Evolutionary conservation across 108 stramenopile genomes (phyloP).

Genomic region (Chaetoceros muelleri): DNA sequence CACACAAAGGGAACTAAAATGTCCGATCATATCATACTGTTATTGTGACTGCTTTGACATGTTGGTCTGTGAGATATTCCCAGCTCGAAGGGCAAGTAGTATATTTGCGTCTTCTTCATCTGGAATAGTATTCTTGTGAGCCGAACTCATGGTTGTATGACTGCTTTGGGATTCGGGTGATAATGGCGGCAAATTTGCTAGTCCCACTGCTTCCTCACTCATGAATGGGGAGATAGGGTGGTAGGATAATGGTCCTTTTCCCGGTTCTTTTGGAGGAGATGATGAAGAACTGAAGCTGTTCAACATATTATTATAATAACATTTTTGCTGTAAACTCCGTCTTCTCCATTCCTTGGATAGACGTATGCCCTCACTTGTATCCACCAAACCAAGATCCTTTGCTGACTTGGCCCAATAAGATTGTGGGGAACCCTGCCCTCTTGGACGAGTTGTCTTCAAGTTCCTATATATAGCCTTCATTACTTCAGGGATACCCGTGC

Average conservation of each 20-base stretch:
- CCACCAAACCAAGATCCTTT: conserved; percentile 63
- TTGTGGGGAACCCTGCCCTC: conserved; percentile 77
- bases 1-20: no score
- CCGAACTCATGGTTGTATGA: background rate
- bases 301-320: background rate
- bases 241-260: no score
- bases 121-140: background rate
- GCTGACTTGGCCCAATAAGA: conserved; percentile 80
- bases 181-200: no score
- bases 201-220: no score
- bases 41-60: no score
- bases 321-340: background rate
- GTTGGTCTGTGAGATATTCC: background rate
- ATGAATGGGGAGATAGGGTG: no score
- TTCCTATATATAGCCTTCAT: conserved; percentile 59
- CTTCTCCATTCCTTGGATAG: background rate
- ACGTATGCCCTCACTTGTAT: conserved; percentile 62
- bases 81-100: background rate
- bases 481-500: conserved; percentile 56
- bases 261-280: background rate
- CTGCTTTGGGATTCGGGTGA: background rate
- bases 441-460: conserved; percentile 77
- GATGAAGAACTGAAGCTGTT: background rate
- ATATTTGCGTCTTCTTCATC: background rate
- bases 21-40: no score